These are phyloP conservation scores for Hygrocybe coccinea DNA, from an alignment of 768 basidiomycete species.

Conservation along the genomic window DNA sequence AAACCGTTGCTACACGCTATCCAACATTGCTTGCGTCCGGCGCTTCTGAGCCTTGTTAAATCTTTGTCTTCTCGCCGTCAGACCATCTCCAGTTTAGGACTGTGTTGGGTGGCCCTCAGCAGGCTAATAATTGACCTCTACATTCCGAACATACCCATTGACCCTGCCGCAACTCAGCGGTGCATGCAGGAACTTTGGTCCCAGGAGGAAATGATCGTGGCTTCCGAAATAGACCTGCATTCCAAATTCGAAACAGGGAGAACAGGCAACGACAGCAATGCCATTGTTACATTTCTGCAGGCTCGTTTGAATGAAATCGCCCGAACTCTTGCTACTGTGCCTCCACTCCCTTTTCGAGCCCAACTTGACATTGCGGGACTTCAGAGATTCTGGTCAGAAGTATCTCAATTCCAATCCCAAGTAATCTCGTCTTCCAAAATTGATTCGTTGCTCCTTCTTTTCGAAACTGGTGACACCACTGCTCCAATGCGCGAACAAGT, in stretches of 20 bases:
- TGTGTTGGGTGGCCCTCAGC: constrained; percentile 57
- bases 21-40: constrained; percentile 25
- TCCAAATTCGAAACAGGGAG: constrained; percentile 46
- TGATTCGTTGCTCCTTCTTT: constrained; percentile 38
- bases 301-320: constrained; percentile 27
- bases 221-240: constrained; percentile 52
- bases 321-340: constrained; percentile 22
- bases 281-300: constrained; percentile 44
- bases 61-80: constrained; percentile 3
- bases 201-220: constrained; percentile 37
- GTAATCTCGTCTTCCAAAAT: constrained; percentile 47
- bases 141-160: constrained; percentile 79
- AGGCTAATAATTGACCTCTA: constrained; percentile 62
- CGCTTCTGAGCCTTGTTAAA: constrained; percentile 17
- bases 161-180: constrained; percentile 69
- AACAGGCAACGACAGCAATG: constrained; percentile 54
- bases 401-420: constrained; percentile 67
- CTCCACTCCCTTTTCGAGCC: constrained; percentile 25
- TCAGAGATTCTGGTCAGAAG: constrained; percentile 68
- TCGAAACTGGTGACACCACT: constrained; percentile 34
- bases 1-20: constrained; percentile 33
- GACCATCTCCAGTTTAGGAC: constrained; percentile 22
- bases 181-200: constrained; percentile 42
- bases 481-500: constrained; percentile 57
- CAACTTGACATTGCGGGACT: constrained; percentile 45